phyloP scores from a whole-genome alignment of 2,329 filamentous ascomycete genomes.

The Apiospora arundinis region DNA sequence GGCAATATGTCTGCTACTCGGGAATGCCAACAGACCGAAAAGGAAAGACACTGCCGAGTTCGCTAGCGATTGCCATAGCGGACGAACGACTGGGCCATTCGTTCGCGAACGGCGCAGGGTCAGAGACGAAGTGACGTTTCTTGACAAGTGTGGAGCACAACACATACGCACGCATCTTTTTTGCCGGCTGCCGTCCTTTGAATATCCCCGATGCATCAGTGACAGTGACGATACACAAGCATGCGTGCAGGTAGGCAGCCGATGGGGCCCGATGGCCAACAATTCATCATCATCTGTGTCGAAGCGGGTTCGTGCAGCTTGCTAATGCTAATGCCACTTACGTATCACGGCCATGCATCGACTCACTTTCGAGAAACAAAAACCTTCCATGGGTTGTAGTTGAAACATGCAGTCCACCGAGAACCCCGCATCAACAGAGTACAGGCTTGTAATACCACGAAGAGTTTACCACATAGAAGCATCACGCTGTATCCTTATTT shows the following conservation, averaged over 20 bases:
- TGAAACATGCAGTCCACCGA: constrained; percentile 12
- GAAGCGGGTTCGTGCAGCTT: not conserved
- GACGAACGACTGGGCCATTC: not conserved
- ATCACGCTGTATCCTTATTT: not conserved
- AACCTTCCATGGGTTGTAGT: not conserved
- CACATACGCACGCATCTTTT: too few relatives aligned
- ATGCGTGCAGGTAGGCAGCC: not conserved
- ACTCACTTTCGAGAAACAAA: not conserved
- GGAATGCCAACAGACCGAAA: not conserved
- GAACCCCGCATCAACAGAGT: not conserved
- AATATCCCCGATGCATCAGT: constrained; percentile 11
- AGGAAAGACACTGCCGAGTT: not conserved
- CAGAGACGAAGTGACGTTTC: not conserved
- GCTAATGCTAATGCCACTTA: not conserved
- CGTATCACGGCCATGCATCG: not conserved
- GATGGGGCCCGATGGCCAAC: not conserved
- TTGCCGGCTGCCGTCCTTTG: constrained; percentile 2
- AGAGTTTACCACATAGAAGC: not conserved
- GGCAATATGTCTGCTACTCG: not conserved
- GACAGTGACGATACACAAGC: not conserved
- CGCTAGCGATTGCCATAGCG: not conserved
- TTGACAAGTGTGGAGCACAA: too few relatives aligned
- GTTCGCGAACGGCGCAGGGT: not conserved
- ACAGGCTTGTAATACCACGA: constrained; percentile 1
- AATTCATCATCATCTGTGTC: not conserved